These are phyloP conservation scores for Cytospora chrysosperma DNA, from an alignment of 2,329 filamentous ascomycete species.

Conservation along the genomic window DNA sequence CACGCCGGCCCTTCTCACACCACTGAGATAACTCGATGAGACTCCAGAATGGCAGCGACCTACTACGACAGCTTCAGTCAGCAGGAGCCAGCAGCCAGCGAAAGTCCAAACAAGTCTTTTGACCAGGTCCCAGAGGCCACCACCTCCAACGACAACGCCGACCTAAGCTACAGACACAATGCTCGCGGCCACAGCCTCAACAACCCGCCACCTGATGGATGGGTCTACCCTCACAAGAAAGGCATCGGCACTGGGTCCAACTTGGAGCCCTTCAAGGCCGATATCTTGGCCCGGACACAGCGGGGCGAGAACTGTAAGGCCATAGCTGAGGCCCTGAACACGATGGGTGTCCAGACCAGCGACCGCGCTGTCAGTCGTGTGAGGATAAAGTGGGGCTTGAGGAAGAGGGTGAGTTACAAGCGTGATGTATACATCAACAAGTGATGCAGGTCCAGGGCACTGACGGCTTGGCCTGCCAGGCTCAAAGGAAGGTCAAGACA, in stretches of 20 bases:
- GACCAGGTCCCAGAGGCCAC: background rate
- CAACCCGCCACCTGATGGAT: constrained; percentile 14
- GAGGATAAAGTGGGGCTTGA: constrained; percentile 26
- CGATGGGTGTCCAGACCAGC: constrained; percentile 25
- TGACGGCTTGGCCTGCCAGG: background rate
- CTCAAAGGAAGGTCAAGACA: constrained; percentile 24
- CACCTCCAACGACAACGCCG: background rate
- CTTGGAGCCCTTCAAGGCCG: constrained; percentile 24
- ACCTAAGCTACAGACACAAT: constrained; percentile 14
- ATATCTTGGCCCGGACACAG: constrained; percentile 25
- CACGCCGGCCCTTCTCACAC: background rate
- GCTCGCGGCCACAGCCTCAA: constrained; percentile 12
- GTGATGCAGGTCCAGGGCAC: background rate
- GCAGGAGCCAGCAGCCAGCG: background rate
- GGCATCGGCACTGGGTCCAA: constrained; percentile 20
- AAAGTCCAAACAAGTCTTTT: background rate
- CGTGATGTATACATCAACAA: background rate
- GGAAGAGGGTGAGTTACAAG: constrained; percentile 23
- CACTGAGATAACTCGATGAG: background rate
- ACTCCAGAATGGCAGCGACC: constrained; percentile 3
- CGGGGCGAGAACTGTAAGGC: constrained; percentile 27
- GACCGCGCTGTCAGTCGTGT: constrained; percentile 26
- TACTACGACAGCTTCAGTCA: background rate
- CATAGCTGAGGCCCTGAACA: constrained; percentile 25
- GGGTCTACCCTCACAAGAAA: constrained; percentile 23